A percentile compares a stretch with the other conserved stretches of the same genome.
phyloP scores from a whole-genome alignment of 2,329 filamentous ascomycete species.

The Aspergillus tamarii region DNA sequence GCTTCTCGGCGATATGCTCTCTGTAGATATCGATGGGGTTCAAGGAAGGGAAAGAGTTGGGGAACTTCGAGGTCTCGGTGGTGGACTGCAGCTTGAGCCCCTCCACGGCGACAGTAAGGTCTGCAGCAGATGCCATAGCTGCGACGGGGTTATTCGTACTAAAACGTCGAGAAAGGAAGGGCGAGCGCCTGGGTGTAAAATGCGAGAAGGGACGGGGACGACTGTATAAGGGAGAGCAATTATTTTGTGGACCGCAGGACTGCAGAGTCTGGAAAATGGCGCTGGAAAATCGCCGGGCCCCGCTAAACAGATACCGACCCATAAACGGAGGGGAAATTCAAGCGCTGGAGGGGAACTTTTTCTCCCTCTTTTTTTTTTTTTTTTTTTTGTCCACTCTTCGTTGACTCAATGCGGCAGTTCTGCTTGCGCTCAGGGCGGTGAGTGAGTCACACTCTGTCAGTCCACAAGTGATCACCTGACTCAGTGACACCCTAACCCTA shows the following conservation, averaged over 20 bases:
- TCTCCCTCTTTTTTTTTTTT: slow-evolving; percentile 26
- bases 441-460: slow-evolving; percentile 19
- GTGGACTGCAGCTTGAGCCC: slow-evolving; percentile 45
- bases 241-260: slow-evolving; percentile 19
- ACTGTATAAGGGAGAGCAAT: slow-evolving; percentile 24
- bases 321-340: slow-evolving; percentile 34
- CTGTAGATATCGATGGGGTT: slow-evolving; percentile 53
- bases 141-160: slow-evolving; percentile 17
- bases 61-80: slow-evolving; percentile 42
- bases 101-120: slow-evolving; percentile 41
- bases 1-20: slow-evolving; percentile 48
- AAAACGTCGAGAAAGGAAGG: slow-evolving; percentile 14
- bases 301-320: slow-evolving; percentile 44
- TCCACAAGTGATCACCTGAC: slow-evolving; percentile 13
- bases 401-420: slow-evolving; percentile 34
- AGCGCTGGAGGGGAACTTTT: slow-evolving; percentile 27
- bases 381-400: slow-evolving; percentile 25
- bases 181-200: slow-evolving; percentile 12
- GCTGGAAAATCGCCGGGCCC: slow-evolving; percentile 42
- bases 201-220: slow-evolving; percentile 11
- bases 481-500: slow-evolving; percentile 21
- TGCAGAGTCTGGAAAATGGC: slow-evolving; percentile 28
- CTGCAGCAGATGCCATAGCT: slow-evolving; percentile 39
- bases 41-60: slow-evolving; percentile 47
- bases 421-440: slow-evolving; percentile 32